A percentile compares a stretch with the other conserved stretches of the same genome.
These are phyloP conservation scores for Rosellinia necatrix DNA, from an alignment of 2,329 filamentous ascomycete species.

Conservation along the genomic window DNA sequence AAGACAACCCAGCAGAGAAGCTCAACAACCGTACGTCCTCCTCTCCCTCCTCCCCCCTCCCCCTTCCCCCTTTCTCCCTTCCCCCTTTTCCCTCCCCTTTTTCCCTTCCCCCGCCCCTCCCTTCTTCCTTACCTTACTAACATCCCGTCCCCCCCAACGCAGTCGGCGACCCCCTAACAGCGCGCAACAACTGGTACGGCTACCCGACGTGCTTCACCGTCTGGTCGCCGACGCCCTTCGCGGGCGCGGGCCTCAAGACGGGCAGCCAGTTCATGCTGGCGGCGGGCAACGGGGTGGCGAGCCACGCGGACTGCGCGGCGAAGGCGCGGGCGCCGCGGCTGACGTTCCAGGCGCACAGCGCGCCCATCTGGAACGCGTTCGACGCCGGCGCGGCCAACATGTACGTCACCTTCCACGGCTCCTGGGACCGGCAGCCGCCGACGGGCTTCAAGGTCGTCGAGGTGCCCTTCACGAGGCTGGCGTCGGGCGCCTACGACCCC, in stretches of 20 bases:
- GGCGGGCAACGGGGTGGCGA: constrained; percentile 23
- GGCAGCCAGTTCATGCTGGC: constrained; percentile 31
- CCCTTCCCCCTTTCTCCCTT: too few relatives aligned
- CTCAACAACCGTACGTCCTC: constrained; percentile 60
- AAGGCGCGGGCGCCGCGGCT: constrained; percentile 48
- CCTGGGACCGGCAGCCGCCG: constrained; percentile 52
- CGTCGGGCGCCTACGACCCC: constrained; percentile 38
- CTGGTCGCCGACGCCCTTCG: constrained; percentile 50
- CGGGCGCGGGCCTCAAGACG: constrained; percentile 37
- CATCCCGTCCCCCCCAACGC: background rate
- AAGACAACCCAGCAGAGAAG: constrained; percentile 68
- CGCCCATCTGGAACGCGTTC: constrained; percentile 65
- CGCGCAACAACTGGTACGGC: constrained; percentile 51
- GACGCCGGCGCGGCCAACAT: constrained; percentile 54
- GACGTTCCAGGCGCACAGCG: constrained; percentile 62
- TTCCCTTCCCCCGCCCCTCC: too few relatives aligned
- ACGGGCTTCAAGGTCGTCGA: constrained; percentile 47
- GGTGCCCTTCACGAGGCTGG: constrained; percentile 41
- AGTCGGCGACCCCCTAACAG: constrained; percentile 40
- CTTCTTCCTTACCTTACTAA: background rate
- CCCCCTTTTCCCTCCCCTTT: background rate
- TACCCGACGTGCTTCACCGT: constrained; percentile 66
- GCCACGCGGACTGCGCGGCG: constrained; percentile 29
- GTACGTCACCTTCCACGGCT: constrained; percentile 66
- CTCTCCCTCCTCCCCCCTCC: too few relatives aligned